A percentile compares a stretch with the other conserved stretches of the same genome.
Evolutionary conservation across 1,284 basidiomycete genomes (phyloP).

Genomic region (Cutaneotrichosporon sp.): DNA sequence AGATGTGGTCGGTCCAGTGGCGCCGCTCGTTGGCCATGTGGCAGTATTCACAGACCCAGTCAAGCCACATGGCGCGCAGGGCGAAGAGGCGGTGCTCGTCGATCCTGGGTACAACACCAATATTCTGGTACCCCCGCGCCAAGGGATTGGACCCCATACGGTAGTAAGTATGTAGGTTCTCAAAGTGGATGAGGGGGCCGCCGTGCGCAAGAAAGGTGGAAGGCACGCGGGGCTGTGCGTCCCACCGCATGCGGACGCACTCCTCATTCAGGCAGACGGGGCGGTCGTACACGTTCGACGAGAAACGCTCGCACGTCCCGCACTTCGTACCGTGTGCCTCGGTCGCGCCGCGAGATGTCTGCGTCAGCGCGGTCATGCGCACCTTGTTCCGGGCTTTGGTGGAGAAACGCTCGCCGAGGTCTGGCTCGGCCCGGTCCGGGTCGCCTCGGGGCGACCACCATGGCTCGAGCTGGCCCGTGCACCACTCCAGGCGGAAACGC

Average conservation of each 20-base stretch:
- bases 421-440: background rate
- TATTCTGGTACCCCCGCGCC: no score
- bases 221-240: background rate
- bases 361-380: slow-evolving; percentile 1
- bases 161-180: background rate
- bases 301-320: slow-evolving; percentile 8
- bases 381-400: background rate
- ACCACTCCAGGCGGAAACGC: slow-evolving; percentile 51
- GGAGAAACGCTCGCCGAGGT: background rate
- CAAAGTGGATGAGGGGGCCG: background rate
- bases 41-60: slow-evolving; percentile 44
- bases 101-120: no score
- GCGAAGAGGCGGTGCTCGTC: slow-evolving; percentile 17
- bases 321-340: background rate
- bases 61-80: slow-evolving; percentile 40
- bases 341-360: background rate
- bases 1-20: slow-evolving; percentile 44
- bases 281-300: slow-evolving; percentile 19
- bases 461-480: slow-evolving; percentile 31
- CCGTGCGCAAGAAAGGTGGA: background rate
- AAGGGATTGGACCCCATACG: no score
- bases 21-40: slow-evolving; percentile 41
- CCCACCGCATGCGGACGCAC: slow-evolving; percentile 7
- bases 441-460: slow-evolving; percentile 39
- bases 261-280: slow-evolving; percentile 24